Conservation (phyloP, 2,329 filamentous ascomycete species). For the Phaeosphaeriaceae sp. region DNA sequence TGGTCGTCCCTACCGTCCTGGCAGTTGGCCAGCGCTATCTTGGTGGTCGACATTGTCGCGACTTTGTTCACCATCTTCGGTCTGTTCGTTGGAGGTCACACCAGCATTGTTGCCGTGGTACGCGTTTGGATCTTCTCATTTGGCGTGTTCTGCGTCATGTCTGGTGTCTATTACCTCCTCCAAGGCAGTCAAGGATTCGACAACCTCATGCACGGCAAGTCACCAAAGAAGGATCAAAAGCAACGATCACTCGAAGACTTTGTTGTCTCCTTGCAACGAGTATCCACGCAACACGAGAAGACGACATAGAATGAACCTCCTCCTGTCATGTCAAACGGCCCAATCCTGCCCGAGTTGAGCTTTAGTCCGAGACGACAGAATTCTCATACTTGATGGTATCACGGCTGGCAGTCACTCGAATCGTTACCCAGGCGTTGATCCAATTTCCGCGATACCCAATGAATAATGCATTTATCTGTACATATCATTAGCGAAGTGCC, state of each 20-base stretch:
- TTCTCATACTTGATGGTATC: neutral
- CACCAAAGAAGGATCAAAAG: slow-evolving; percentile 80
- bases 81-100: slow-evolving; percentile 75
- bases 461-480: neutral
- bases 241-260: slow-evolving; percentile 89
- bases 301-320: slow-evolving; percentile 63
- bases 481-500: neutral
- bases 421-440: neutral
- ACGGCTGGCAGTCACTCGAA: neutral
- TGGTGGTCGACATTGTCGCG: slow-evolving; percentile 82
- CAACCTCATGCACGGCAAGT: slow-evolving; percentile 92
- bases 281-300: slow-evolving; percentile 92
- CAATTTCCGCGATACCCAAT: neutral
- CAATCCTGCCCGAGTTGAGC: neutral
- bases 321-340: neutral
- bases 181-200: slow-evolving; percentile 83
- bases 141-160: slow-evolving; percentile 85
- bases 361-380: neutral
- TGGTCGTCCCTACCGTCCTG: slow-evolving; percentile 89
- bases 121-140: slow-evolving; percentile 93
- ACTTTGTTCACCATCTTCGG: slow-evolving; percentile 87
- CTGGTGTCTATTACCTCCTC: slow-evolving; percentile 78
- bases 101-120: slow-evolving; percentile 82
- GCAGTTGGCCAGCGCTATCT: slow-evolving; percentile 79
- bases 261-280: slow-evolving; percentile 86